These are phyloP conservation scores for Carallia brachiata DNA, from an alignment of 345 rosid genomes.

Conservation along the genomic window DNA sequence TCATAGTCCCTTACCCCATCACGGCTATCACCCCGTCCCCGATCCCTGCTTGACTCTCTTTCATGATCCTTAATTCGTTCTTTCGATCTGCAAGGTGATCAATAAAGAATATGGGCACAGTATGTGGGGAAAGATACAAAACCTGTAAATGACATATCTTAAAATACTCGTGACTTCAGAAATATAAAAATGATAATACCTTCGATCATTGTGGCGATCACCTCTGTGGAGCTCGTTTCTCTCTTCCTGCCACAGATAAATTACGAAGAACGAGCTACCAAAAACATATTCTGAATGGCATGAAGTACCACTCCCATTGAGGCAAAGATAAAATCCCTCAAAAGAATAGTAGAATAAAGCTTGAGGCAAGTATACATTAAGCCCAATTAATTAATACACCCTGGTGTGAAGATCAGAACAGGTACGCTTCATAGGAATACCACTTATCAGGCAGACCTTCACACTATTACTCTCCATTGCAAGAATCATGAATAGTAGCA, in stretches of 20 bases:
- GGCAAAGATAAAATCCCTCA: too few relatives aligned
- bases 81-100: conserved; percentile 53
- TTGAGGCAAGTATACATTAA: too few relatives aligned
- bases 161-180: not conserved
- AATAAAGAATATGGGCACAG: conserved; percentile 7
- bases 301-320: conserved; percentile 11
- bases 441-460: too few relatives aligned
- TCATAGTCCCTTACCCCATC: conserved; percentile 80
- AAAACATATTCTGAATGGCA: conserved; percentile 17
- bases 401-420: too few relatives aligned
- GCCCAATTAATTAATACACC: too few relatives aligned
- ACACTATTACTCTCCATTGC: too few relatives aligned
- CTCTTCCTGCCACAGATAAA: conserved; percentile 58
- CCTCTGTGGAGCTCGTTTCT: conserved; percentile 63
- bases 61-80: conserved; percentile 57
- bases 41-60: conserved; percentile 67
- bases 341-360: too few relatives aligned
- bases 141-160: not conserved
- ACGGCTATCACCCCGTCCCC: conserved; percentile 60
- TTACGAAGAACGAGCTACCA: conserved; percentile 25
- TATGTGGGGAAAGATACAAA: not conserved
- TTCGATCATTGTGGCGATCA: conserved; percentile 54
- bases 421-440: too few relatives aligned
- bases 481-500: too few relatives aligned
- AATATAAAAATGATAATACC: conserved; percentile 25